phyloP scores from a whole-genome alignment of 75 land plant genomes.

The Selaginella moellendorffii region DNA sequence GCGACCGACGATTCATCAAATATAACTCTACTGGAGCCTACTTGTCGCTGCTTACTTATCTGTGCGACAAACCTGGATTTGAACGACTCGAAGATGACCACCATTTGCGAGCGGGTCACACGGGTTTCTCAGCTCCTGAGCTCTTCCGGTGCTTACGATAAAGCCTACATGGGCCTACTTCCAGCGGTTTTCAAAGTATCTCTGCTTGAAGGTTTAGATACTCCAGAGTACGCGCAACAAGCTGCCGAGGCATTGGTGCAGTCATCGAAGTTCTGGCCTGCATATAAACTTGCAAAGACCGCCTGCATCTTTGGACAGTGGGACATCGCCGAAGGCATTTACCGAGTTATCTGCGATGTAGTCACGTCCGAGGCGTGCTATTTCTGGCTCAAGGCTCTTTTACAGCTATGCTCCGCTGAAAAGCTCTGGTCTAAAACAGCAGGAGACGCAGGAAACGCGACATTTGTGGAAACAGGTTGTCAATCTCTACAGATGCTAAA shows the following conservation, averaged over 20 bases:
- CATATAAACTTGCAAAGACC: conserved; percentile 41
- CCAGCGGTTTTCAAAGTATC: background rate
- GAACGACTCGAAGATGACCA: background rate
- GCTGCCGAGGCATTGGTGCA: background rate
- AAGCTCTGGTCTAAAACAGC: background rate
- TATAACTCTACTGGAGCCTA: too few relatives aligned
- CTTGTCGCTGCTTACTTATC: background rate
- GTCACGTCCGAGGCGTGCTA: conserved; percentile 30
- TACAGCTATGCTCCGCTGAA: conserved; percentile 33
- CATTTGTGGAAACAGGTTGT: conserved; percentile 17
- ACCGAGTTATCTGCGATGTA: conserved; percentile 21
- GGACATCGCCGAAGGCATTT: conserved; percentile 27
- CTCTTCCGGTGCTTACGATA: background rate
- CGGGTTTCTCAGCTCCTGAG: background rate
- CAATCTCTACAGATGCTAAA: conserved; percentile 9
- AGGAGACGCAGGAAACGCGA: background rate
- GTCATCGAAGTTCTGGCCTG: conserved; percentile 30
- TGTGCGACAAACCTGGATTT: background rate
- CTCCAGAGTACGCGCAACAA: background rate
- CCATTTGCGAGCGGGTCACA: background rate
- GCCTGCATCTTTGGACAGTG: conserved; percentile 46
- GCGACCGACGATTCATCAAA: too few relatives aligned
- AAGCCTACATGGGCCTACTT: background rate
- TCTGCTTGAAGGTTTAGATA: background rate
- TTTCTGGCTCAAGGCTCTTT: conserved; percentile 47